Conservation (phyloP, 805 yeast species). For the Candida suzukii region DNA sequence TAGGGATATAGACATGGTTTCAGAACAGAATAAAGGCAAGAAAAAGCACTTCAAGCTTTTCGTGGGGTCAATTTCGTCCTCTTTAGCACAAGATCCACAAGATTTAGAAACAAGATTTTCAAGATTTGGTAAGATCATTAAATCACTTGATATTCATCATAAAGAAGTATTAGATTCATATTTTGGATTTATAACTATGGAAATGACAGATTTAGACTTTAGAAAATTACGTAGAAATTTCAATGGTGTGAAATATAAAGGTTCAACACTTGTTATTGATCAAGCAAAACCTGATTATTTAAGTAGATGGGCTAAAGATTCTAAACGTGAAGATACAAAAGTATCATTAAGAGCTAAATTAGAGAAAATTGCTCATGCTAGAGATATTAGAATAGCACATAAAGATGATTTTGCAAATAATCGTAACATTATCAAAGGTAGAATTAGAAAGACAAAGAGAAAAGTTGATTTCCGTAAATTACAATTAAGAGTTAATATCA, state of each 20-base stretch:
- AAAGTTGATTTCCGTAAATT: conserved; percentile 39
- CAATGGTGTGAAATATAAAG: conserved; percentile 72
- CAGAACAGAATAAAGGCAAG: no score
- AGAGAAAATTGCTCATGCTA: conserved; percentile 26
- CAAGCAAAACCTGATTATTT: conserved; percentile 54
- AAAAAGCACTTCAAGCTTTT: conserved; percentile 33
- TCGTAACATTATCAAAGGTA: conserved; percentile 35
- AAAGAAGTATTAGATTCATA: conserved; percentile 47
- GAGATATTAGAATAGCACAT: conserved; percentile 37
- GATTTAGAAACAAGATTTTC: conserved; percentile 50
- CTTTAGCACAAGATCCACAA: conserved; percentile 34
- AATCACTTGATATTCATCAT: conserved; percentile 42
- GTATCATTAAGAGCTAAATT: conserved; percentile 21
- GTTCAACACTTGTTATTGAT: conserved; percentile 53
- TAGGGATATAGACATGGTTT: no score
- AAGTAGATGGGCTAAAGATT: conserved; percentile 39
- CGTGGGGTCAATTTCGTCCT: conserved; percentile 60
- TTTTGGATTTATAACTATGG: conserved; percentile 65
- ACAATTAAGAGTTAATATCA: conserved; percentile 58
- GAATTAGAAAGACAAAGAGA: conserved; percentile 53
- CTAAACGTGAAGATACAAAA: conserved; percentile 31
- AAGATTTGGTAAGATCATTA: conserved; percentile 51
- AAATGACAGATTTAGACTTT: conserved; percentile 37
- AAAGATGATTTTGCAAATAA: conserved; percentile 30
- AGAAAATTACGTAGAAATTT: conserved; percentile 47